Evolutionary conservation across 2,329 filamentous ascomycete species (phyloP).

Genomic region (Hymenoscyphus fraxineus): DNA sequence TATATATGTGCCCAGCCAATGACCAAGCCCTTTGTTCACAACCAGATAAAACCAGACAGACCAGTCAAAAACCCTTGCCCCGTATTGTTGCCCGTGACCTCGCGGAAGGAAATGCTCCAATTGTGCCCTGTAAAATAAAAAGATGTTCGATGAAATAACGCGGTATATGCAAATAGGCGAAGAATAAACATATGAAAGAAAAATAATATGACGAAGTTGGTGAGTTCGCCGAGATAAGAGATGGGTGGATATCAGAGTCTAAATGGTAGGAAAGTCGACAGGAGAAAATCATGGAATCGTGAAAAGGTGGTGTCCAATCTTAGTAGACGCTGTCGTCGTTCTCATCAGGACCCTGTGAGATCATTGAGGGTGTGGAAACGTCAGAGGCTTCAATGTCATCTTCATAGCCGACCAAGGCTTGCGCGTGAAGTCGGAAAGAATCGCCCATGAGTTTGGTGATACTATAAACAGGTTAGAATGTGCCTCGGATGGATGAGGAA

Average conservation of each 20-base stretch:
- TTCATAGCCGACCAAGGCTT: constrained; percentile 91
- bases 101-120: constrained; percentile 32
- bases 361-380: constrained; percentile 68
- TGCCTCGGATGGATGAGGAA: not conserved
- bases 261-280: constrained; percentile 33
- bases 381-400: constrained; percentile 71
- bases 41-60: constrained; percentile 12
- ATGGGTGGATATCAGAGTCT: constrained; percentile 35
- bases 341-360: constrained; percentile 62
- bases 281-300: constrained; percentile 45
- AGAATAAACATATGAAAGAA: not conserved
- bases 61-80: constrained; percentile 35
- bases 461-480: constrained; percentile 50
- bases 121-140: constrained; percentile 17
- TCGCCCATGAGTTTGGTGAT: constrained; percentile 97
- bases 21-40: not conserved
- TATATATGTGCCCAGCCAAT: constrained; percentile 2
- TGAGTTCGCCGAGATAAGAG: constrained; percentile 25
- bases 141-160: not conserved
- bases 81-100: constrained; percentile 46
- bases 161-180: constrained; percentile 33
- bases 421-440: constrained; percentile 93
- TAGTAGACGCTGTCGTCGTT: constrained; percentile 66
- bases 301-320: constrained; percentile 25
- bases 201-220: constrained; percentile 11